A percentile compares a stretch with the other conserved stretches of the same genome.
Evolutionary conservation across 805 yeast genomes (phyloP).

Genomic region (Dipodascus geniculatus): DNA sequence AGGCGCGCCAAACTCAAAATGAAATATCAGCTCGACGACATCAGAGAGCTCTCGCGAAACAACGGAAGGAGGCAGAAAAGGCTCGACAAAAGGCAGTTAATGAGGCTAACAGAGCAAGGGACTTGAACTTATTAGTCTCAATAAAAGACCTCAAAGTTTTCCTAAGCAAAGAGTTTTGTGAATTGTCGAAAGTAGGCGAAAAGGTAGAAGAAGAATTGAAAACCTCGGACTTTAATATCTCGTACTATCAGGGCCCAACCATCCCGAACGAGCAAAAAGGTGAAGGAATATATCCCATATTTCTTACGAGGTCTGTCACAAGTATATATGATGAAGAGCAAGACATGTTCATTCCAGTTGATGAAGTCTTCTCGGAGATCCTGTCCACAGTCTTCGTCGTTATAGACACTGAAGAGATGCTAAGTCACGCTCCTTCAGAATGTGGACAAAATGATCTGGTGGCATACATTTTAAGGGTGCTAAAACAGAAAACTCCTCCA

Average conservation of each 20-base stretch:
- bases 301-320: slow-evolving; percentile 9
- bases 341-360: slow-evolving; percentile 13
- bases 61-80: not conserved
- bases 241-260: not conserved
- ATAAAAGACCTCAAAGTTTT: not conserved
- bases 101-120: not conserved
- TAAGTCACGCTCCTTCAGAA: not conserved
- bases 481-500: not conserved
- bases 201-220: not conserved
- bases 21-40: not conserved
- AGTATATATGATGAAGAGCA: slow-evolving; percentile 11
- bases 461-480: not conserved
- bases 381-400: slow-evolving; percentile 6
- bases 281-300: slow-evolving; percentile 4
- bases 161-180: not conserved
- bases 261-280: not conserved
- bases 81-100: not conserved
- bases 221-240: not conserved
- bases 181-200: not conserved
- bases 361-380: slow-evolving; percentile 1
- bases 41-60: not conserved
- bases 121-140: not conserved
- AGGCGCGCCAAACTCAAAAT: not conserved
- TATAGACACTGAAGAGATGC: not conserved
- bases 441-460: not conserved